Base-by-base conservation (phyloP, 2,329 filamentous ascomycete species). In the Parascedosporium putredinis region DNA sequence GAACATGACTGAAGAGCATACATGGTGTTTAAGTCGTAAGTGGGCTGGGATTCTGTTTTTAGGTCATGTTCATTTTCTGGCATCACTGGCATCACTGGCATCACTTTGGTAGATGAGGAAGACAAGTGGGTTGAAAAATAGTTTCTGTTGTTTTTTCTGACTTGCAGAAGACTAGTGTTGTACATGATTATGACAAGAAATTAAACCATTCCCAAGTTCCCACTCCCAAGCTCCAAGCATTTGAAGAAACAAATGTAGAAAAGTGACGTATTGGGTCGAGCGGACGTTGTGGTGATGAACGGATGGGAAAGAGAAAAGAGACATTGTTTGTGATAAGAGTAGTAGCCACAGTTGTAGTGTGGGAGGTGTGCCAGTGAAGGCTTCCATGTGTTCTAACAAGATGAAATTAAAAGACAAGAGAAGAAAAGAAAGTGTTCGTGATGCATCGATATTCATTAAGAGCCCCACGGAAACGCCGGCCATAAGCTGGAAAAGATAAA, bases 401-500 rank as follows among this genome's bases (percentile, higher is more conserved):
- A 8, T 40, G 18, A 20, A n/a, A 14, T n/a, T n/a, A 34, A 16
- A 33, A 12, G 33, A 34, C 5, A 34, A 18, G 12, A 6, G 16
- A 40, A 40, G 22, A 9, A 8, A 23, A 20, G 10, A 18, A 20
- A 40, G 36, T 18, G 18, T 18, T 40, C 36, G 18, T 40, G 18
- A 23, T 23, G 18, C 36, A 40, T 40, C n/a, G 18, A 40, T n/a
- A 18, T 9, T 40, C 36, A 20, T 40, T 18, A 40, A 18, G 22
- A 22, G 6, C 20, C n/a, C 36, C 16, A 40, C 36, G 36, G 36
- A 18, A 40, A 40, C 36, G 36, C 36, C 36, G 36, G 36, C n/a
- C 36, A n/a, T 40, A 9, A 40, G 36, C 36, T 40, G 36, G 22
- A 40, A 40, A 40, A 40, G n/a, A n/a, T n/a, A n/a, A n/a, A n/a